Evolutionary conservation across 148 eudicot species (phyloP), one percentile per base, ranked within the genome.

Genomic region (Euryodendron excelsum): DNA sequence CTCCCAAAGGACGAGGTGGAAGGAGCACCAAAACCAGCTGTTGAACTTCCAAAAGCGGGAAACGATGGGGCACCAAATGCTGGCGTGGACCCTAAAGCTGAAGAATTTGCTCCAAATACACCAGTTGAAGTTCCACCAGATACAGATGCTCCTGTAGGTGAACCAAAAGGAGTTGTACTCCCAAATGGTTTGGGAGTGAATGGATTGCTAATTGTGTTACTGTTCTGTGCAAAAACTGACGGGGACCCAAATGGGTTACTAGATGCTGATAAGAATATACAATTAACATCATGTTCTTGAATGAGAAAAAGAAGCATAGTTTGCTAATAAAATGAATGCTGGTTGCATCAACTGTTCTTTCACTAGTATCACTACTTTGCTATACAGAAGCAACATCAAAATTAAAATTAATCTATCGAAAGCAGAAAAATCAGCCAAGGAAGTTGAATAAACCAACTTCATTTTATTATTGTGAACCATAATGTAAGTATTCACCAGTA

Each of bases 71-170:
- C 41, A 74, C 48, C 65, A 58, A 36, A 37, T 25, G 52, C 11
- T n/a, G 53, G 23, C 63, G 66, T 25, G 1, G 77, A 58, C 34
- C 45, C 60, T 47, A 69, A 78, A 61, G 72, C 20, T 23, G 48
- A 59, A 60, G 80, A 61, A 27, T 37, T 47, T 83, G 36, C 39
- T 53, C 83, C 84, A 78, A 80, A 77, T 48, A 5, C n/a, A 45
- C 69, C 77, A 20, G 77, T 62, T 15, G 82, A 78, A 63, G 56
- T 78, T 70, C 77, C 87, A 15, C 76, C 56, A 45, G 74, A 78
- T 39, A 20, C 5, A 20, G 77, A 76, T 0, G 55, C n/a, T 23
- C 44, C 69, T 34, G 63, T 28, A 71, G 65, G 21, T n/a, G 39
- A 48, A 63, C 70, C 48, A 69, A 78, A 67, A 31, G 67, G 73